Evolutionary conservation across 495 filamentous ascomycete genomes (phyloP).

Genomic region (Tuber indicum): DNA sequence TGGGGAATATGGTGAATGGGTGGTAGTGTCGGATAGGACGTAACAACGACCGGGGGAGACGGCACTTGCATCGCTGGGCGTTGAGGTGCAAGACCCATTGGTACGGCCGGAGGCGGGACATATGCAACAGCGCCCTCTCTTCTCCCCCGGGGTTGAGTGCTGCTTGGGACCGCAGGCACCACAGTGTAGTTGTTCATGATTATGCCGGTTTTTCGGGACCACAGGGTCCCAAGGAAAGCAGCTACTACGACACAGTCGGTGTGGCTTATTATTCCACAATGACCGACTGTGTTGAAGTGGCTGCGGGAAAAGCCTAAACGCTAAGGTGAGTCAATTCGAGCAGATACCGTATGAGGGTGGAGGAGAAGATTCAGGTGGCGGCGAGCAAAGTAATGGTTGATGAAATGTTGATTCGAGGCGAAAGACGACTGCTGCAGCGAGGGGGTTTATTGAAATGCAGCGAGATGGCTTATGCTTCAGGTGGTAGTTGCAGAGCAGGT

Average conservation of each 20-base stretch:
- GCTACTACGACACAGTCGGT: slow-evolving; percentile 39
- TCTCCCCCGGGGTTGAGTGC: slow-evolving; percentile 29
- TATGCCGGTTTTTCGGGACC: slow-evolving; percentile 13
- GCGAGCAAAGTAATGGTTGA: background rate
- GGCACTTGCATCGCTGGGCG: slow-evolving; percentile 4
- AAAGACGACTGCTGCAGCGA: background rate
- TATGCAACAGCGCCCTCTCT: slow-evolving; percentile 23
- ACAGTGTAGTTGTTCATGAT: slow-evolving; percentile 38
- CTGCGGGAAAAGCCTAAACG: slow-evolving; percentile 10
- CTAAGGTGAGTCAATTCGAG: slow-evolving; percentile 20
- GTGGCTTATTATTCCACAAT: slow-evolving; percentile 35
- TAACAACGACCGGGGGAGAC: background rate
- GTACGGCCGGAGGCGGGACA: slow-evolving; percentile 13
- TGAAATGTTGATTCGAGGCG: background rate
- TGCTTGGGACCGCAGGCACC: slow-evolving; percentile 37
- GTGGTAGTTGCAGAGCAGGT: background rate
- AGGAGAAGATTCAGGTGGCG: background rate
- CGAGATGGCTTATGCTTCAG: background rate
- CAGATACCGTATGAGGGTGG: slow-evolving; percentile 4
- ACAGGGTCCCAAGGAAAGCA: slow-evolving; percentile 24
- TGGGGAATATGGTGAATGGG: slow-evolving; percentile 15
- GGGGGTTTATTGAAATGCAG: background rate
- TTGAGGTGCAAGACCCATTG: background rate
- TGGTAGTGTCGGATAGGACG: background rate
- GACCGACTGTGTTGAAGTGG: slow-evolving; percentile 38